phyloP scores from a whole-genome alignment of 2,329 filamentous ascomycete species.

The Colletotrichum spaethianum region DNA sequence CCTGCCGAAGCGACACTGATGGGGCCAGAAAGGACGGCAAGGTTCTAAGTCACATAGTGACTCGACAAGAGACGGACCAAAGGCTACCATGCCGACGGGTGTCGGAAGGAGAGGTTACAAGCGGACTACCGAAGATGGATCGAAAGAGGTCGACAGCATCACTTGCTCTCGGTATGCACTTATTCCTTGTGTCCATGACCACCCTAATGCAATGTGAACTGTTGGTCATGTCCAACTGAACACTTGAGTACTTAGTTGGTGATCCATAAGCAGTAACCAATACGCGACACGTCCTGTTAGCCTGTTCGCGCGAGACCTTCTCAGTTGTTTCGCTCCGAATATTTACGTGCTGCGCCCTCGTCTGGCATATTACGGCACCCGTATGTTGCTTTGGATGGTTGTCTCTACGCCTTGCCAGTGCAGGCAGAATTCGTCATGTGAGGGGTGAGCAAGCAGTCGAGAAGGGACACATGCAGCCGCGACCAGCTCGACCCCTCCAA shows the following conservation, averaged over 20 bases:
- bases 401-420: not conserved
- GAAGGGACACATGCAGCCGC: not conserved
- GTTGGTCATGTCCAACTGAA: not conserved
- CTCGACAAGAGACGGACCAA: not conserved
- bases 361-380: not conserved
- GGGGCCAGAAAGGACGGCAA: not conserved
- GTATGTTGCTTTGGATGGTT: not conserved
- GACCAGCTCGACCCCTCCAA: not conserved
- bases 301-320: not conserved
- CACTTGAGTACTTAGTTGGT: not conserved
- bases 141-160: not conserved
- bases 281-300: not conserved
- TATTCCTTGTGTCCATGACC: not conserved
- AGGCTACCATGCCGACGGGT: not conserved
- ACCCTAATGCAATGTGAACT: not conserved
- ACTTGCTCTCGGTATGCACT: not conserved
- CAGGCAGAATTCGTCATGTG: constrained; percentile 9
- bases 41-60: not conserved
- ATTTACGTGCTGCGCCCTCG: not conserved
- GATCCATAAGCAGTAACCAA: not conserved
- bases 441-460: not conserved
- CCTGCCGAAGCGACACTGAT: not conserved
- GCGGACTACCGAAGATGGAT: not conserved
- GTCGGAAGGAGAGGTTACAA: not conserved
- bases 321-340: not conserved